These are phyloP conservation scores for Cornus suecica DNA, from an alignment of 148 eudicot species.

Conservation along the genomic window DNA sequence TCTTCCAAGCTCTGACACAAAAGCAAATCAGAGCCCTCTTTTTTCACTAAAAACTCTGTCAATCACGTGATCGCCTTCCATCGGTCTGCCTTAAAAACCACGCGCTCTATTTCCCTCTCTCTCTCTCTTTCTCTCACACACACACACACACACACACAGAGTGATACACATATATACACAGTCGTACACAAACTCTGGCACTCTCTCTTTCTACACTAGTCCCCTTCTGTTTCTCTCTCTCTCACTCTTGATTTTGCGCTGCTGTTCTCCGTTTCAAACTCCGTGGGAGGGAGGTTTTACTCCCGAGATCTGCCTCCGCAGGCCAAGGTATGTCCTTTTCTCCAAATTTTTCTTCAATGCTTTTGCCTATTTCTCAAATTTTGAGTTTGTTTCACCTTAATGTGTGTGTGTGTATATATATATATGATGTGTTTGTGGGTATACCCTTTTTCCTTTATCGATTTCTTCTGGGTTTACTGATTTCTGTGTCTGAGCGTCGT, in stretches of 20 bases:
- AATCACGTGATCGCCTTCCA: conserved; percentile 24
- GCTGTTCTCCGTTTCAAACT: neutral
- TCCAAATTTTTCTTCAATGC: neutral
- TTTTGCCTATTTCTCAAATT: neutral
- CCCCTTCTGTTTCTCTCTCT: neutral
- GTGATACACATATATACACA: no score
- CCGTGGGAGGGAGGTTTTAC: neutral
- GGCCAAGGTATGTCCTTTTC: conserved; percentile 16
- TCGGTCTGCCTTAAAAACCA: conserved; percentile 25
- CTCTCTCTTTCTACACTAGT: conserved; percentile 3
- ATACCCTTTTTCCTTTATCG: neutral
- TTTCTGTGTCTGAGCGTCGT: neutral
- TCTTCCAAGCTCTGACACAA: conserved; percentile 1
- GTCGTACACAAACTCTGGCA: no score
- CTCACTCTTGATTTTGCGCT: conserved; percentile 14
- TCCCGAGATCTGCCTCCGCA: conserved; percentile 38
- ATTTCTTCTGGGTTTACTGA: neutral
- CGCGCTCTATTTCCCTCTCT: conserved; percentile 17
- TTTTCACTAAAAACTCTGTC: neutral
- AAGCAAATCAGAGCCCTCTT: neutral
- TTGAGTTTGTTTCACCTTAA: neutral
- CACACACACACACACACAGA: no score
- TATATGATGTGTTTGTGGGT: neutral
- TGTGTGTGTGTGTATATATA: no score
- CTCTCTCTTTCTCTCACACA: no score